These are phyloP conservation scores for Violaceomyces palustris DNA, from an alignment of 1,284 basidiomycete species.

Conservation along the genomic window DNA sequence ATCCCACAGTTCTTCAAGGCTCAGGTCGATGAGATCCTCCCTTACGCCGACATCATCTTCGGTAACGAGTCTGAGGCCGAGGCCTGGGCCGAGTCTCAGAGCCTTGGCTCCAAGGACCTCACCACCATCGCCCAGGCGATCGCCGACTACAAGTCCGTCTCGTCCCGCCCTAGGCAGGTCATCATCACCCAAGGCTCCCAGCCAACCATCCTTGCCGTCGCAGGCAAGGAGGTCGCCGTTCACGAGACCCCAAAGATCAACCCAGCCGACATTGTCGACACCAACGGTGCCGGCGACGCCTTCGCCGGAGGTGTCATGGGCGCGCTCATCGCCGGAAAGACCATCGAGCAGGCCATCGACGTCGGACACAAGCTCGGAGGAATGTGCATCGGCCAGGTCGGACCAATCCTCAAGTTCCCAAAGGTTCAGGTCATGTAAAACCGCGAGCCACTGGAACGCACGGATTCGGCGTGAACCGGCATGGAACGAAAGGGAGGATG, in stretches of 20 bases:
- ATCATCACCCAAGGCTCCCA: constrained; percentile 87
- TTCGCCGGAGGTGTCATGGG: constrained; percentile 97
- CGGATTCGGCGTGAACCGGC: no score
- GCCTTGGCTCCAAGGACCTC: constrained; percentile 43
- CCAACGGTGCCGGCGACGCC: constrained; percentile 98
- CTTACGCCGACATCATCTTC: constrained; percentile 48
- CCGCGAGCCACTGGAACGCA: no score
- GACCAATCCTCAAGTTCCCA: constrained; percentile 54
- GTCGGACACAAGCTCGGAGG: constrained; percentile 82
- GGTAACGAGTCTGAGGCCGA: constrained; percentile 93
- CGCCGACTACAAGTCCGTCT: constrained; percentile 34
- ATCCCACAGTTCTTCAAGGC: constrained; percentile 89
- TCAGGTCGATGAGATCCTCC: constrained; percentile 47
- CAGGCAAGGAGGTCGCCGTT: constrained; percentile 58
- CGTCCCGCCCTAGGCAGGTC: constrained; percentile 62
- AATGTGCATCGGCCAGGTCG: constrained; percentile 80
- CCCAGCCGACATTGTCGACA: constrained; percentile 68
- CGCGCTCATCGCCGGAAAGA: constrained; percentile 75
- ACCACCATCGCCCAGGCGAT: constrained; percentile 46
- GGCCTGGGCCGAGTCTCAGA: constrained; percentile 68
- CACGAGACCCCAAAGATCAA: constrained; percentile 57
- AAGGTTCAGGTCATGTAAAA: constrained; percentile 42
- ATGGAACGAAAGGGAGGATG: no score
- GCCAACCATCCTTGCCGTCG: constrained; percentile 72
- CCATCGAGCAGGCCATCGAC: constrained; percentile 71